Evolutionary conservation across 2,329 filamentous ascomycete species (phyloP).

Genomic region (Aspergillus clavatus): DNA sequence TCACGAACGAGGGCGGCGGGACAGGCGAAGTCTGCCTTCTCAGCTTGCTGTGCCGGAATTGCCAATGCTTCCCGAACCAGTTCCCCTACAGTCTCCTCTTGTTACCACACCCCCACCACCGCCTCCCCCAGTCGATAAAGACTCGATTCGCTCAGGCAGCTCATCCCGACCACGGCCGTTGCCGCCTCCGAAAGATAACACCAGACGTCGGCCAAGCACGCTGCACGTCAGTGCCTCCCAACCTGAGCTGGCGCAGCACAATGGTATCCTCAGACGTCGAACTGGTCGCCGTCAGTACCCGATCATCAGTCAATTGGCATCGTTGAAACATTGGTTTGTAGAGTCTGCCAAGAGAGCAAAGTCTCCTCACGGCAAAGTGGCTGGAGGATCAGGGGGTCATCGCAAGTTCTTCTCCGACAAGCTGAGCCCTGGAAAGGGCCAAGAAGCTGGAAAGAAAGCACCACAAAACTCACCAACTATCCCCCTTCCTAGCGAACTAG

Average conservation of each 20-base stretch:
- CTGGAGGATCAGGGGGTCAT: slow-evolving; percentile 24
- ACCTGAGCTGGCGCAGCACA: slow-evolving; percentile 56
- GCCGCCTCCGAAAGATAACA: slow-evolving; percentile 82
- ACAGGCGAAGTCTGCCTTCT: slow-evolving; percentile 64
- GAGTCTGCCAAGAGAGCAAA: slow-evolving; percentile 61
- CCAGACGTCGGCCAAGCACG: slow-evolving; percentile 74
- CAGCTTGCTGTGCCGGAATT: slow-evolving; percentile 68
- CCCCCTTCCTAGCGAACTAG: slow-evolving; percentile 22
- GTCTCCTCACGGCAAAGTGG: slow-evolving; percentile 46
- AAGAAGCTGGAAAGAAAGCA: slow-evolving; percentile 30
- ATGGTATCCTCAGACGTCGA: slow-evolving; percentile 52
- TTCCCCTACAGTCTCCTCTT: slow-evolving; percentile 31
- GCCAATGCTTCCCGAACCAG: slow-evolving; percentile 65
- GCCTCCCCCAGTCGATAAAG: slow-evolving; percentile 71
- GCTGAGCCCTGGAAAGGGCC: slow-evolving; percentile 36
- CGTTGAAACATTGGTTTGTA: slow-evolving; percentile 68
- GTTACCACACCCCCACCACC: slow-evolving; percentile 40
- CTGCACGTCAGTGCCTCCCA: slow-evolving; percentile 75
- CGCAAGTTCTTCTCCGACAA: slow-evolving; percentile 38
- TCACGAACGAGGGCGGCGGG: slow-evolving; percentile 68
- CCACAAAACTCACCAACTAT: slow-evolving; percentile 19
- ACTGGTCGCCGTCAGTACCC: slow-evolving; percentile 55
- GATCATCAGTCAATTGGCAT: slow-evolving; percentile 62
- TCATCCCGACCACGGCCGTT: slow-evolving; percentile 73
- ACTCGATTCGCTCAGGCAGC: slow-evolving; percentile 65